A percentile compares a stretch with the other conserved stretches of the same genome.
These are phyloP conservation scores for Skeletonema potamos DNA, from an alignment of 108 stramenopile species.

Conservation along the genomic window DNA sequence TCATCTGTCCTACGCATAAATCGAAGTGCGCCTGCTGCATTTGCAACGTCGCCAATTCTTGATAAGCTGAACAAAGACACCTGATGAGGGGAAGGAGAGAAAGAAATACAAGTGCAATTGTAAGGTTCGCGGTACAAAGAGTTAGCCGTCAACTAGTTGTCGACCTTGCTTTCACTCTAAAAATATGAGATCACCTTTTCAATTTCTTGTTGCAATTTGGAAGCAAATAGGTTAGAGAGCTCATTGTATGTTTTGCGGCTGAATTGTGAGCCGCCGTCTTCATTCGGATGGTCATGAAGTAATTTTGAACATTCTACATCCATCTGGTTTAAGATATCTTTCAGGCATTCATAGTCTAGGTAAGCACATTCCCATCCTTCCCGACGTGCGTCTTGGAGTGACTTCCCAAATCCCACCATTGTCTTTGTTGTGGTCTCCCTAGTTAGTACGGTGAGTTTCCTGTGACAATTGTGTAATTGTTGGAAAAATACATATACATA, in stretches of 20 bases:
- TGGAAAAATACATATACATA: too few species aligned
- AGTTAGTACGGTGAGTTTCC: too few species aligned
- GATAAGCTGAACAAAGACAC: conserved; percentile 68
- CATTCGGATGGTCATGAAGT: not conserved
- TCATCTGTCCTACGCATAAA: conserved; percentile 46
- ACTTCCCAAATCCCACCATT: conserved; percentile 82
- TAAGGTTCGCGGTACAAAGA: too few species aligned
- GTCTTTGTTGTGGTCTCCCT: not conserved
- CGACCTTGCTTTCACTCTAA: not conserved
- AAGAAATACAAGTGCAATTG: conserved; percentile 14
- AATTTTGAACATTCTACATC: conserved; percentile 21
- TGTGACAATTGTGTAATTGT: too few species aligned
- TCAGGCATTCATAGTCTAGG: conserved; percentile 80
- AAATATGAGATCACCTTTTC: conserved; percentile 59
- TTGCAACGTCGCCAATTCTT: conserved; percentile 74
- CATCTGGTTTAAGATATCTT: conserved; percentile 60
- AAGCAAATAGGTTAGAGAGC: conserved; percentile 68
- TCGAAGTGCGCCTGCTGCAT: conserved; percentile 78
- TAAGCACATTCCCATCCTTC: conserved; percentile 81
- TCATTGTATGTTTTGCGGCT: conserved; percentile 5
- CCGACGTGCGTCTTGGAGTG: conserved; percentile 64
- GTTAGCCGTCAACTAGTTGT: too few species aligned
- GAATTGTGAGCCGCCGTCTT: conserved; percentile 3
- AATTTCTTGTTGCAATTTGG: conserved; percentile 70
- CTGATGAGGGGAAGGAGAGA: conserved; percentile 24